Conservation (phyloP, 305 asterid genomes). For the Ilex paraguariensis region DNA sequence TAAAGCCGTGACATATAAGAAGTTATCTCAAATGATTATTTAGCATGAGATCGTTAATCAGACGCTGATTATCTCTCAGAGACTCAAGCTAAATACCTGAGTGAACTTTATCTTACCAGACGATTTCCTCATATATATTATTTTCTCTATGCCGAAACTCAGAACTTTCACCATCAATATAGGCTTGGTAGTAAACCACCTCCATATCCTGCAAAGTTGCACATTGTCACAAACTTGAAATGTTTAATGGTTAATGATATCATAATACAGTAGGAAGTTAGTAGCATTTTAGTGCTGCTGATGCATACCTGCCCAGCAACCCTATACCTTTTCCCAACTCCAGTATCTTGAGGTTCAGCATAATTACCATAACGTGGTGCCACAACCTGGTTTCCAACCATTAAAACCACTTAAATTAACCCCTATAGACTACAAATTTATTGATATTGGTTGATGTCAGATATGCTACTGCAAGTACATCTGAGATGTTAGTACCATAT, state of each 20-base stretch:
- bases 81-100: too few relatives aligned
- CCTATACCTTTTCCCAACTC: slow-evolving; percentile 65
- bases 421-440: background rate
- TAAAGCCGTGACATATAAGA: too few relatives aligned
- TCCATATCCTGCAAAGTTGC: slow-evolving; percentile 71
- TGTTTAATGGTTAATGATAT: too few relatives aligned
- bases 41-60: too few relatives aligned
- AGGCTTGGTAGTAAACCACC: slow-evolving; percentile 79
- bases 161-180: slow-evolving; percentile 79
- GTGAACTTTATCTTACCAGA: slow-evolving; percentile 29
- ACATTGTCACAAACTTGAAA: background rate
- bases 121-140: slow-evolving; percentile 75
- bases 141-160: slow-evolving; percentile 49
- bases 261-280: too few relatives aligned
- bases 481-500: background rate
- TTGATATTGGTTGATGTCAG: too few relatives aligned
- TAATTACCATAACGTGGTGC: slow-evolving; percentile 76
- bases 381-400: slow-evolving; percentile 44
- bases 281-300: too few relatives aligned
- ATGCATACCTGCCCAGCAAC: slow-evolving; percentile 80
- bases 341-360: slow-evolving; percentile 67
- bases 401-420: background rate
- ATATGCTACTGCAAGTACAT: too few relatives aligned
- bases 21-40: too few relatives aligned
- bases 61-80: too few relatives aligned